Conservation (phyloP, 2,329 filamentous ascomycete species). For the Colletotrichum spaethianum region DNA sequence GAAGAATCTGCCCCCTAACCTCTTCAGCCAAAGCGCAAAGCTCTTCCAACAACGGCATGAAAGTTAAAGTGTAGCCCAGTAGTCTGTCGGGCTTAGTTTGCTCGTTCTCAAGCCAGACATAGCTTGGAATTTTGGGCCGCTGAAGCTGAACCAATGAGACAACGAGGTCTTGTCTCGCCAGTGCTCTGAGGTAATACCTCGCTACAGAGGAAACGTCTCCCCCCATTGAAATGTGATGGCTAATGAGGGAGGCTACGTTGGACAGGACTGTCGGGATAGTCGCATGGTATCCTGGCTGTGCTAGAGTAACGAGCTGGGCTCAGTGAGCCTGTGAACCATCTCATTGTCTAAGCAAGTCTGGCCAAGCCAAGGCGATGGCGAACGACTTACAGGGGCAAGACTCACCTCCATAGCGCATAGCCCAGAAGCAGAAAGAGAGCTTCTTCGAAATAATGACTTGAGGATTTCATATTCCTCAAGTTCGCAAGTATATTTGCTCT, state of each 20-base stretch:
- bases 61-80: slow-evolving; percentile 48
- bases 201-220: slow-evolving; percentile 46
- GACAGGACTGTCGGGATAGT: slow-evolving; percentile 45
- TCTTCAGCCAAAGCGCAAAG: slow-evolving; percentile 48
- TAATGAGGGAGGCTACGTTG: slow-evolving; percentile 46
- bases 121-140: slow-evolving; percentile 44
- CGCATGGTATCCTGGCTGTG: slow-evolving; percentile 38
- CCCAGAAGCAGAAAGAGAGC: slow-evolving; percentile 47
- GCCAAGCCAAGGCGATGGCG: background rate
- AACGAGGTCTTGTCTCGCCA: slow-evolving; percentile 51
- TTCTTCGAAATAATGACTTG: slow-evolving; percentile 46
- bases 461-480: slow-evolving; percentile 44
- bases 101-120: slow-evolving; percentile 47
- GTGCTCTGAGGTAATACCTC: slow-evolving; percentile 50
- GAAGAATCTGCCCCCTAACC: slow-evolving; percentile 38
- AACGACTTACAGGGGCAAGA: slow-evolving; percentile 26
- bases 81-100: slow-evolving; percentile 47
- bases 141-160: slow-evolving; percentile 46
- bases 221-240: slow-evolving; percentile 44
- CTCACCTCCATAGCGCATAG: slow-evolving; percentile 50
- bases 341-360: background rate
- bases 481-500: slow-evolving; percentile 48
- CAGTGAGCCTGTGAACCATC: slow-evolving; percentile 26
- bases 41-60: slow-evolving; percentile 50
- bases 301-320: slow-evolving; percentile 39